Percentiles rank a stretch among this genome's conserved stretches.
Conservation (phyloP, 2,329 filamentous ascomycete genomes). For the Aureobasidium sp. region DNA sequence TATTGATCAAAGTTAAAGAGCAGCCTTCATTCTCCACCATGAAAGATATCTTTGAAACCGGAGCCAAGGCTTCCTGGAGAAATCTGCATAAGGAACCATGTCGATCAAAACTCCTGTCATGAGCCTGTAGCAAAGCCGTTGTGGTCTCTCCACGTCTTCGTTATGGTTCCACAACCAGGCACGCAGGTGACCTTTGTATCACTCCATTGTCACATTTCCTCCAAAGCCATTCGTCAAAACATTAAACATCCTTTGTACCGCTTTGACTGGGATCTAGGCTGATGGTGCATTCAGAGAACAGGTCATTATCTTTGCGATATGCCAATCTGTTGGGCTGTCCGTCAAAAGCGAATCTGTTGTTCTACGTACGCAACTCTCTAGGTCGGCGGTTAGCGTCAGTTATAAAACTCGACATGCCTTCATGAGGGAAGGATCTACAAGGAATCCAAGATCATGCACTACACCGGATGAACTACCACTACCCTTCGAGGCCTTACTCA, state of each 20-base stretch:
- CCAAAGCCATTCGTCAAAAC: background rate
- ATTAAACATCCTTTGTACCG: background rate
- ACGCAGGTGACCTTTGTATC: background rate
- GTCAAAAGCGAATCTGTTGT: background rate
- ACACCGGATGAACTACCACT: background rate
- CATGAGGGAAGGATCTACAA: background rate
- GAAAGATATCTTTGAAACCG: too few species aligned
- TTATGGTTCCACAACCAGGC: background rate
- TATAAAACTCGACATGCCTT: background rate
- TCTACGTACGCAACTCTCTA: background rate
- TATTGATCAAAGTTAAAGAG: too few species aligned
- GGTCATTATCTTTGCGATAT: background rate
- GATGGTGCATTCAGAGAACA: background rate
- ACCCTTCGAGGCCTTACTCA: background rate
- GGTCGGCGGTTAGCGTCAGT: background rate
- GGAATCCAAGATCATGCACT: background rate
- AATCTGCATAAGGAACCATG: background rate
- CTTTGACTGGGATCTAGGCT: background rate
- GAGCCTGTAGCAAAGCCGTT: background rate
- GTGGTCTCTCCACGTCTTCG: background rate
- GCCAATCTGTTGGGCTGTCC: background rate
- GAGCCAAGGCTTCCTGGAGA: background rate
- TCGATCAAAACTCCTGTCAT: background rate
- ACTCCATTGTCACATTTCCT: background rate
- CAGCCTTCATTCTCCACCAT: too few species aligned